Conservation (phyloP, 2,329 filamentous ascomycete species). For the Sarocladium brachiariae region DNA sequence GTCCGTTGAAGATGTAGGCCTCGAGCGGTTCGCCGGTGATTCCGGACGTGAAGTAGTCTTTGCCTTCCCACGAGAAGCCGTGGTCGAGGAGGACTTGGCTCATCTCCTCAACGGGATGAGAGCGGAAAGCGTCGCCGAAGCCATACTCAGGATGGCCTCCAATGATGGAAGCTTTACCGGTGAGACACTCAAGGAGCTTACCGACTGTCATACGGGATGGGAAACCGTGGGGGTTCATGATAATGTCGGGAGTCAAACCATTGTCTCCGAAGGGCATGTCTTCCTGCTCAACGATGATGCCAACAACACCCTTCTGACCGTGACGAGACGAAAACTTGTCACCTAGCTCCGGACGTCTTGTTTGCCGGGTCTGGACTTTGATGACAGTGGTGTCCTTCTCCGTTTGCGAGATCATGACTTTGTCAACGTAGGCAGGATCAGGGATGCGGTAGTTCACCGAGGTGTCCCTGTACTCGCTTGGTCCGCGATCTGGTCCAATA, state of each 20-base stretch:
- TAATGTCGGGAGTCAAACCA: slow-evolving; percentile 93
- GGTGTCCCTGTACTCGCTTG: slow-evolving; percentile 59
- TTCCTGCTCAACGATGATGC: slow-evolving; percentile 92
- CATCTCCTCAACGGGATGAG: slow-evolving; percentile 84
- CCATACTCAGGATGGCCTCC: slow-evolving; percentile 84
- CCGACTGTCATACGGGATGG: slow-evolving; percentile 99
- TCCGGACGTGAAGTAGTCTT: slow-evolving; percentile 91
- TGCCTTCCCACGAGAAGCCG: slow-evolving; percentile 94
- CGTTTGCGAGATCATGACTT: slow-evolving; percentile 87
- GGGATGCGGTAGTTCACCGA: slow-evolving; percentile 74
- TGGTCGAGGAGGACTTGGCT: slow-evolving; percentile 74
- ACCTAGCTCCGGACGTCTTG: slow-evolving; percentile 85
- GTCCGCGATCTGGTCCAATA: slow-evolving; percentile 59
- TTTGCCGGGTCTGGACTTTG: slow-evolving; percentile 96
- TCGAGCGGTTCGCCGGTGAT: slow-evolving; percentile 92
- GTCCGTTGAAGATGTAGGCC: slow-evolving; percentile 96
- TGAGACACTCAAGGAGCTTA: slow-evolving; percentile 91
- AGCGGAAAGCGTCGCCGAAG: slow-evolving; percentile 69
- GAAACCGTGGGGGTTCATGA: slow-evolving; percentile 99
- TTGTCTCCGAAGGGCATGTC: slow-evolving; percentile 93
- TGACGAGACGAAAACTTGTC: slow-evolving; percentile 99
- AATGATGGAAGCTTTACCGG: slow-evolving; percentile 87
- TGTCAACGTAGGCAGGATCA: slow-evolving; percentile 87
- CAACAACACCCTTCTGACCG: slow-evolving; percentile 96
- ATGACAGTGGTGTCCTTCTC: slow-evolving; percentile 81